Evolutionary conservation across 2,329 filamentous ascomycete species (phyloP).

Genomic region (Stemphylium vesicarium): DNA sequence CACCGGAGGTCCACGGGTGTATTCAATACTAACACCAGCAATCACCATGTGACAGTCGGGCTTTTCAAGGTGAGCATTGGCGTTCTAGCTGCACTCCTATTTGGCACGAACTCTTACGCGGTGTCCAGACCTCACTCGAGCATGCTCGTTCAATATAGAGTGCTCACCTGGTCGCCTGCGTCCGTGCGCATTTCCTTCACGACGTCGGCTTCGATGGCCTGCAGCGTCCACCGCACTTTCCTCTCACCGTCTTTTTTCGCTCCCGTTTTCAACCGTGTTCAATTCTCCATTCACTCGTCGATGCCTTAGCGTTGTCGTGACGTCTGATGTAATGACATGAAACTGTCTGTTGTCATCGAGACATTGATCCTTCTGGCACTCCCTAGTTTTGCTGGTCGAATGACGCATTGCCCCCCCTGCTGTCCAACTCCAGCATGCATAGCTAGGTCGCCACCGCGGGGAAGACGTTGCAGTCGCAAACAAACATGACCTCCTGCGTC

Average conservation of each 20-base stretch:
- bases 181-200: slow-evolving; percentile 5
- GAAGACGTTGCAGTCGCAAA: background rate
- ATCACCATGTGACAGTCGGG: background rate
- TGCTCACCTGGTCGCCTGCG: slow-evolving; percentile 1
- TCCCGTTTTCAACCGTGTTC: slow-evolving; percentile 1
- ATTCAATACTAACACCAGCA: background rate
- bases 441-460: background rate
- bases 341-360: background rate
- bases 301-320: background rate
- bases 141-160: background rate
- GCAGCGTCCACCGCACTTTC: slow-evolving; percentile 2
- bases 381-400: background rate
- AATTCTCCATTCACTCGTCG: background rate
- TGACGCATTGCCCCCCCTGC: background rate
- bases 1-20: too few relatives aligned
- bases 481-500: background rate
- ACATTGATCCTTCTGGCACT: background rate
- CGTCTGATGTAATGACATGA: background rate
- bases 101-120: background rate
- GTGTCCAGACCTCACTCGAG: background rate
- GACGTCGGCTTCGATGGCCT: slow-evolving; percentile 3
- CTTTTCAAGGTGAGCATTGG: slow-evolving; percentile 1
- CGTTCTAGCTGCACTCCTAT: background rate
- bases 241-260: slow-evolving; percentile 15
- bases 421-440: slow-evolving; percentile 3